Evolutionary conservation across 148 eudicot species (phyloP).

Genomic region (Selenicereus undatus): DNA sequence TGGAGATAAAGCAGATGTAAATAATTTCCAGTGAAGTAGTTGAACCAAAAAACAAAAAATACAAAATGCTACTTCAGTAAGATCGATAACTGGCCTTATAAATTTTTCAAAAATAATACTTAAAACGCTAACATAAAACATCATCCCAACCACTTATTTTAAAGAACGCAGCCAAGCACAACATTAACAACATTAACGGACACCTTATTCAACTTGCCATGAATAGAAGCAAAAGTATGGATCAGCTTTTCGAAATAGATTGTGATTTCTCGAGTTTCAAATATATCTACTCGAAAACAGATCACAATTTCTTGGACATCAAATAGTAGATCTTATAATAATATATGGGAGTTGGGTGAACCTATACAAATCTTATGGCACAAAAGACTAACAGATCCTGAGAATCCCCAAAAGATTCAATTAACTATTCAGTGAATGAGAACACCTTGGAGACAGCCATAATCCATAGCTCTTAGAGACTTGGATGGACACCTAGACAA

Average conservation of each 20-base stretch:
- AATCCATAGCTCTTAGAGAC: neutral
- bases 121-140: too few relatives aligned
- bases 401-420: neutral
- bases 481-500: neutral
- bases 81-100: too few relatives aligned
- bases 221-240: neutral
- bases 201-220: neutral
- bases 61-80: too few relatives aligned
- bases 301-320: neutral
- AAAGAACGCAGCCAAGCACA: neutral
- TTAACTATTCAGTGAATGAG: neutral
- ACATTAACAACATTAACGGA: too few relatives aligned
- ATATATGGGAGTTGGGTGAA: neutral
- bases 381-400: neutral
- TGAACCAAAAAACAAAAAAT: too few relatives aligned
- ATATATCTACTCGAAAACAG: neutral
- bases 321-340: neutral
- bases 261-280: slow-evolving; percentile 2
- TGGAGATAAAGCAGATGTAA: too few relatives aligned
- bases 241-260: neutral
- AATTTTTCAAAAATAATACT: too few relatives aligned
- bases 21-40: too few relatives aligned
- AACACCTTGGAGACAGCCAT: neutral
- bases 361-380: neutral
- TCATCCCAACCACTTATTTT: too few relatives aligned